Evolutionary conservation across 306 rosid species (phyloP).

Genomic region (Acacia confusa): DNA sequence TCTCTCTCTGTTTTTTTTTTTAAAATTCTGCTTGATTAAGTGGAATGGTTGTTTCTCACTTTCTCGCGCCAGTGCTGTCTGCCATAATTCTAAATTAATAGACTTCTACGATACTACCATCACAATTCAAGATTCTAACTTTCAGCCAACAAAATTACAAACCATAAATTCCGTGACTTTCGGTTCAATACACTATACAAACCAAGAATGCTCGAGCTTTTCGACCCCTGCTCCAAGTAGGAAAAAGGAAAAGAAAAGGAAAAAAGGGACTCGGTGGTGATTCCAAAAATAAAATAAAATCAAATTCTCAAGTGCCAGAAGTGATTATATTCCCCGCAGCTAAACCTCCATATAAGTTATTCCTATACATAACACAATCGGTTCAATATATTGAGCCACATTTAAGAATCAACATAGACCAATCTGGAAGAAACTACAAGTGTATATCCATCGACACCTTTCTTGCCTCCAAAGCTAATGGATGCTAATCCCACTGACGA

Average conservation of each 20-base stretch:
- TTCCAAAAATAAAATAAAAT: neutral
- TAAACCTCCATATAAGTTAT: conserved; percentile 37
- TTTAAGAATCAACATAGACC: conserved; percentile 30
- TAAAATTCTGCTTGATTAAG: neutral
- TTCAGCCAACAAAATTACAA: neutral
- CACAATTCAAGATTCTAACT: neutral
- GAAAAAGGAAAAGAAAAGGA: neutral
- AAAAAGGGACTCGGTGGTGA: neutral
- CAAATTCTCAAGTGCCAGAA: conserved; percentile 12
- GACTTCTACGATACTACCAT: neutral
- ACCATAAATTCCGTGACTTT: neutral
- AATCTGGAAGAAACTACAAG: conserved; percentile 26
- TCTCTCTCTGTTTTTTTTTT: no score
- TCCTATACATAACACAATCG: conserved; percentile 23
- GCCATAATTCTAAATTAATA: neutral
- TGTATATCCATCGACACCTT: conserved; percentile 23
- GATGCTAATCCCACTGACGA: neutral
- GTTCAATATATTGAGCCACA: conserved; percentile 24
- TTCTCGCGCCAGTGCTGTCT: neutral
- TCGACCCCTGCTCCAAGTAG: conserved; percentile 3
- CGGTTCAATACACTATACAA: neutral
- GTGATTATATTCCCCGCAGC: conserved; percentile 20
- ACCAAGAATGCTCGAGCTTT: neutral
- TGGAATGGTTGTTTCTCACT: neutral
- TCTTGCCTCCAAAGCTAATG: conserved; percentile 25